Base-by-base conservation (phyloP, 495 filamentous ascomycete species). In the Chaetomium tenue region DNA sequence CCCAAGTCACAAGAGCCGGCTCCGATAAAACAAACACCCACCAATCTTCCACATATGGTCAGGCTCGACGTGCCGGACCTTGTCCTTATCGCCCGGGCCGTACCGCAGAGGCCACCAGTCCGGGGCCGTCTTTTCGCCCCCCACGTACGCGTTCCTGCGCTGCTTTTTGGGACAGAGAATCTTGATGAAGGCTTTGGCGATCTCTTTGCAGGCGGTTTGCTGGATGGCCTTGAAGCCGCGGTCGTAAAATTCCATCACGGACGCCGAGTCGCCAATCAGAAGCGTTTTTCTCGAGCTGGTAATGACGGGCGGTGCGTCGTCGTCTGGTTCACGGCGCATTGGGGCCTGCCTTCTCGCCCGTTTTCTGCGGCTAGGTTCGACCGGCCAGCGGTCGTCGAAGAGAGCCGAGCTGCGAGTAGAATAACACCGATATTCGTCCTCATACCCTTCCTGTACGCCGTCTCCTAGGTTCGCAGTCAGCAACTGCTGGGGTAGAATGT, bases 151-250 rank as follows among this genome's bases (percentile, higher is more conserved):
- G 66, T 90, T 86, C 51, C 83, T 87, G 0, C 88, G 86, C 71
- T 96, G 91, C 73, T 97, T 97, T 65, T 90, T 91, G 0, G 92
- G 90, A 57, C 92, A 89, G 3, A 96, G 88, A 18, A 87, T 81
- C 69, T 90, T 92, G 67, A 96, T 88, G 76, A 91, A 93, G 5
- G 83, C 87, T 73, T 93, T 95, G 11, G 85, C 85, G 39, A 95
- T 85, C 20, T 84, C 75, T 68, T 91, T 89, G 75, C 88, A 89
- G 55, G 87, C 85, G 8, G 84, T 82, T 70, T 95, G 91, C 69
- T 93, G 90, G 58, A 91, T 78, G 33, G 81, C 81, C 60, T 84
- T 83, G 65, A 93, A 87, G 0, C 85, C 76, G 22, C 82, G 83
- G 37, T 83, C 78, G 65, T 91, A 90, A 68, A 88, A 90, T 9